These are phyloP conservation scores for Dendrothele bispora DNA, from an alignment of 768 basidiomycete genomes.

Conservation along the genomic window DNA sequence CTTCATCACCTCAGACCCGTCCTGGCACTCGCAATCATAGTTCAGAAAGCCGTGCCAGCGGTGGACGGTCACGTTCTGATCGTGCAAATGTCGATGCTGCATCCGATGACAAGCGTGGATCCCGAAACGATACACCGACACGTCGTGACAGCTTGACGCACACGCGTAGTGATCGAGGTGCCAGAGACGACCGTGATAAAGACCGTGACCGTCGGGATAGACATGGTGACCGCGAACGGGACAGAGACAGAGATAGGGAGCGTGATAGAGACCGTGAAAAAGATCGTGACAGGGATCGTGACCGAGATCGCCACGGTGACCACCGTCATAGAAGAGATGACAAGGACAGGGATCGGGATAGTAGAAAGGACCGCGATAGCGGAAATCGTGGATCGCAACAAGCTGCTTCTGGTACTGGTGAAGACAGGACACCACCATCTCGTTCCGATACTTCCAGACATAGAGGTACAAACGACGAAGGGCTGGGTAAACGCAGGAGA, in stretches of 20 bases:
- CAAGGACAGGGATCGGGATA: conserved; percentile 49
- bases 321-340: conserved; percentile 12
- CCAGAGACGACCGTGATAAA: conserved; percentile 38
- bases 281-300: conserved; percentile 47
- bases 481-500: conserved; percentile 71
- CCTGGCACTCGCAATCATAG: conserved; percentile 73
- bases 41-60: conserved; percentile 70
- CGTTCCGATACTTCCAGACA: conserved; percentile 62
- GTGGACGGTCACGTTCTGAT: conserved; percentile 57
- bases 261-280: conserved; percentile 46
- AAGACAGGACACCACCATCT: conserved; percentile 57
- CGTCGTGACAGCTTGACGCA: conserved; percentile 56
- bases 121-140: conserved; percentile 38
- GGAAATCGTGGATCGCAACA: conserved; percentile 31
- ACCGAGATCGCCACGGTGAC: conserved; percentile 38
- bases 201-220: conserved; percentile 48
- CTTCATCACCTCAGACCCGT: conserved; percentile 62
- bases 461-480: conserved; percentile 58
- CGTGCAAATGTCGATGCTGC: conserved; percentile 44
- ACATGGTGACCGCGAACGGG: conserved; percentile 35
- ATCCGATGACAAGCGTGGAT: conserved; percentile 55
- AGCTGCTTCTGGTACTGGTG: conserved; percentile 33
- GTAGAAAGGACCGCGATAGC: conserved; percentile 60
- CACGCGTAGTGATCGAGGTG: conserved; percentile 48
- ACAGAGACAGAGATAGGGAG: conserved; percentile 43